Conservation (phyloP, 306 rosid species). For the Lathyrus oleraceus region DNA sequence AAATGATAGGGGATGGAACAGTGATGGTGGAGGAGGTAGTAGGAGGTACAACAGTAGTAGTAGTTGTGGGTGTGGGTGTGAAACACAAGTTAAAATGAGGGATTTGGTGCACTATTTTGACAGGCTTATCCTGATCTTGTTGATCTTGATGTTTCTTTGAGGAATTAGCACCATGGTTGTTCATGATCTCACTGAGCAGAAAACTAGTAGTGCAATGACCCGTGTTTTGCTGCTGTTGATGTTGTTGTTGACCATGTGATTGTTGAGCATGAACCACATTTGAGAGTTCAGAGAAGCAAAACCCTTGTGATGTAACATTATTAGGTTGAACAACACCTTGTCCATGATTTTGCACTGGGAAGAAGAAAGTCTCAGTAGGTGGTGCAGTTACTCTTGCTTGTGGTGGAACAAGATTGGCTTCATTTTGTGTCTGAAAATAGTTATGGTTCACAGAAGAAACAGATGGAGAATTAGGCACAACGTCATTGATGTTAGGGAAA, state of each 20-base stretch:
- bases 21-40: conserved; percentile 37
- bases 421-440: conserved; percentile 48
- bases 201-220: conserved; percentile 67
- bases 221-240: conserved; percentile 29
- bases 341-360: conserved; percentile 46
- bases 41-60: conserved; percentile 32
- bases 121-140: conserved; percentile 41
- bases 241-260: too few relatives aligned
- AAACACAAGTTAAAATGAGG: conserved; percentile 46
- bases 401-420: conserved; percentile 27
- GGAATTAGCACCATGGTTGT: conserved; percentile 35
- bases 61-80: conserved; percentile 32
- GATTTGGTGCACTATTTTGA: conserved; percentile 42
- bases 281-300: conserved; percentile 72
- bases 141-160: conserved; percentile 52
- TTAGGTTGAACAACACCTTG: conserved; percentile 12
- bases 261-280: conserved; percentile 45
- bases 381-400: neutral
- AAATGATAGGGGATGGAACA: conserved; percentile 48
- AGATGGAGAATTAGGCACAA: conserved; percentile 55
- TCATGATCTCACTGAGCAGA: conserved; percentile 68
- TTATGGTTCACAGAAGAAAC: conserved; percentile 54
- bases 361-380: conserved; percentile 49
- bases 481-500: conserved; percentile 49
- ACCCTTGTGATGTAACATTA: conserved; percentile 48